phyloP scores from a whole-genome alignment of 192 early-diverging fungal species.

The Linnemannia exigua region DNA sequence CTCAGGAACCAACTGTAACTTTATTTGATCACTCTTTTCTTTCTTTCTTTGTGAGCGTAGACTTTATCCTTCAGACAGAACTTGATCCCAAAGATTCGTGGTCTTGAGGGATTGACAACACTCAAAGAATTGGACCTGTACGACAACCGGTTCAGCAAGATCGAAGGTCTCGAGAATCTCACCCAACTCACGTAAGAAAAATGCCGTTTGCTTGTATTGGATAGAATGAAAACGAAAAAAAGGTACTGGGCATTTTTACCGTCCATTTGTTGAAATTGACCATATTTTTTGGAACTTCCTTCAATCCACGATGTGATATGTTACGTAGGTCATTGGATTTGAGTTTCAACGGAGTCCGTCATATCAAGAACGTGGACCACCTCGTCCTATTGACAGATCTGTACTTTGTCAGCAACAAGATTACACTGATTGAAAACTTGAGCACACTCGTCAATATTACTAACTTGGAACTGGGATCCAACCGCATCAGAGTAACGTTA shows the following conservation, averaged over 20 bases:
- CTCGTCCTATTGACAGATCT: slow-evolving; percentile 78
- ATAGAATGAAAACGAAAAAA: no score
- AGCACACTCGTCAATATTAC: slow-evolving; percentile 72
- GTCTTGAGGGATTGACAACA: slow-evolving; percentile 64
- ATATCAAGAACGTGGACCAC: slow-evolving; percentile 76
- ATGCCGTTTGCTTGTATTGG: no score
- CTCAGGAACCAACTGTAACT: neutral
- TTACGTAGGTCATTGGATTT: slow-evolving; percentile 80
- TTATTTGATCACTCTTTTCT: no score
- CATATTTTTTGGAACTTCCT: no score
- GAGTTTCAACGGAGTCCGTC: slow-evolving; percentile 96
- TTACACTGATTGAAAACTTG: slow-evolving; percentile 86
- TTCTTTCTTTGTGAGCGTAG: slow-evolving; percentile 55
- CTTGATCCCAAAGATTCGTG: slow-evolving; percentile 77
- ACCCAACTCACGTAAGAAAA: slow-evolving; percentile 70
- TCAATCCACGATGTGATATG: no score
- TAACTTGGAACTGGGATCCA: slow-evolving; percentile 95
- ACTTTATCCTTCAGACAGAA: slow-evolving; percentile 88
- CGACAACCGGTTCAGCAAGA: slow-evolving; percentile 90
- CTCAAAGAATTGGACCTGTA: slow-evolving; percentile 94
- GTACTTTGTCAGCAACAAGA: slow-evolving; percentile 96
- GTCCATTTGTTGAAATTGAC: neutral
- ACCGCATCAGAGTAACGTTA: slow-evolving; percentile 85
- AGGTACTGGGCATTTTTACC: no score
- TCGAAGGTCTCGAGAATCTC: slow-evolving; percentile 75